These are phyloP conservation scores for Symbiodinium pilosum DNA, from an alignment of 73 alveolate species.

Conservation along the genomic window DNA sequence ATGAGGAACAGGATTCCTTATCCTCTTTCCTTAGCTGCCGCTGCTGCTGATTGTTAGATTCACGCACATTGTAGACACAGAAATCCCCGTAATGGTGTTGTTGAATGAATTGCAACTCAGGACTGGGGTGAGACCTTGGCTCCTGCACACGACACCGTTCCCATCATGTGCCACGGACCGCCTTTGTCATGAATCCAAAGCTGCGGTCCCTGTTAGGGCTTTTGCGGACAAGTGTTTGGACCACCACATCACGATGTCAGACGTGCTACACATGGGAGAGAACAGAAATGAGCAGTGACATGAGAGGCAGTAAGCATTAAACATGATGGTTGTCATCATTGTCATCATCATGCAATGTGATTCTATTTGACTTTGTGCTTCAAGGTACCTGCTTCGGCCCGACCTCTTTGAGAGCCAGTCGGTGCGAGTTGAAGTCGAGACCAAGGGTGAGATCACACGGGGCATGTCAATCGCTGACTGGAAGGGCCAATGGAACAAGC, in stretches of 20 bases:
- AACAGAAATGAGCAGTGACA: too few species aligned
- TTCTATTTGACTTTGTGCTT: too few species aligned
- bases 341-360: too few species aligned
- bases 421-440: slow-evolving; percentile 75
- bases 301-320: too few species aligned
- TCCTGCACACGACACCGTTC: slow-evolving; percentile 73
- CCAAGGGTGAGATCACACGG: slow-evolving; percentile 11
- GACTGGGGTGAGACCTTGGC: slow-evolving; percentile 90
- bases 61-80: background rate
- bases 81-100: background rate
- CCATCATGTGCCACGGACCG: slow-evolving; percentile 82
- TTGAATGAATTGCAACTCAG: background rate
- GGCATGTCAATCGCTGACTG: slow-evolving; percentile 81
- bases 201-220: too few species aligned
- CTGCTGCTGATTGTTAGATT: background rate
- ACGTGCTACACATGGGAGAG: too few species aligned
- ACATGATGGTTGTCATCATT: too few species aligned
- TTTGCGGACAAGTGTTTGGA: too few species aligned
- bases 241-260: too few species aligned
- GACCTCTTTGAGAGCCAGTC: slow-evolving; percentile 47
- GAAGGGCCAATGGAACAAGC: slow-evolving; percentile 85
- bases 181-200: too few species aligned
- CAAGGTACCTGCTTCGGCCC: slow-evolving; percentile 74
- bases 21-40: background rate
- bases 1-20: background rate